A percentile compares a stretch with the other conserved stretches of the same genome.
Conservation (phyloP, 257 asterid genomes). For the Primulina eburnea region DNA sequence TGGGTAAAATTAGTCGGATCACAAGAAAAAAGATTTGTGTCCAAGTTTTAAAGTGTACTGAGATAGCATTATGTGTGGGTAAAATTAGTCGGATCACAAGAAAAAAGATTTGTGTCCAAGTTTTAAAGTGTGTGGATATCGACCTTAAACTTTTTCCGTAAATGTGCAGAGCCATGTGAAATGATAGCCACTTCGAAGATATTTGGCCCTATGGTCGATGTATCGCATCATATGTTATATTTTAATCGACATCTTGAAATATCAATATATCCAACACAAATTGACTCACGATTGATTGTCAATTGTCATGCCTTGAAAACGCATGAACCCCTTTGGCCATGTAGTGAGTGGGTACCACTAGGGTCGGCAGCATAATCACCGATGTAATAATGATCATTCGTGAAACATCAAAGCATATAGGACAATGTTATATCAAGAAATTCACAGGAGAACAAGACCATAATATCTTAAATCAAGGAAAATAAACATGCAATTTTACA, state of each 20-base stretch:
- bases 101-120: too few relatives aligned
- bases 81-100: background rate
- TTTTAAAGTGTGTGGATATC: background rate
- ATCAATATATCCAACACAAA: constrained; percentile 2
- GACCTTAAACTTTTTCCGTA: background rate
- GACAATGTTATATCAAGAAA: background rate
- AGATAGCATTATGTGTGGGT: background rate
- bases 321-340: background rate
- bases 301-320: constrained; percentile 18
- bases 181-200: background rate
- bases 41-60: too few relatives aligned
- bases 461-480: too few relatives aligned
- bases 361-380: constrained; percentile 33
- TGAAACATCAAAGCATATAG: constrained; percentile 4
- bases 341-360: background rate
- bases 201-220: background rate
- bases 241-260: background rate
- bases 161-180: background rate
- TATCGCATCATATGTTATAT: background rate
- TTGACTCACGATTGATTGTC: background rate
- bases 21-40: background rate
- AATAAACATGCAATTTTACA: too few relatives aligned
- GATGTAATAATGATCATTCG: constrained; percentile 27
- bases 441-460: background rate
- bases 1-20: background rate